Percentiles rank a stretch among this genome's conserved stretches.
These are phyloP conservation scores for Acacia crassicarpa DNA, from an alignment of 306 rosid genomes.

Conservation along the genomic window DNA sequence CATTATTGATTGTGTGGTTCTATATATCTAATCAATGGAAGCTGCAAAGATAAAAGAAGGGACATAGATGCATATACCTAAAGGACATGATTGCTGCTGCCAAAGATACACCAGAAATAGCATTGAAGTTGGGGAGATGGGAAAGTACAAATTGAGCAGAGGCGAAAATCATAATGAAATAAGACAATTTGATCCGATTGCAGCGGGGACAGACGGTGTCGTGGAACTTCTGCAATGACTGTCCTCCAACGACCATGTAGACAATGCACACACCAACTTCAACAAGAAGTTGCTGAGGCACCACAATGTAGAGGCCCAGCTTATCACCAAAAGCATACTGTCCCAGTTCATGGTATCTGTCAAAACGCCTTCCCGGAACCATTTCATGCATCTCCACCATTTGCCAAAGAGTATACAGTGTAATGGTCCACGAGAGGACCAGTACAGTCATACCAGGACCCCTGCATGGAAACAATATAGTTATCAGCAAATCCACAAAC, in stretches of 20 bases:
- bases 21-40: background rate
- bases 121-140: conserved; percentile 76
- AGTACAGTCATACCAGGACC: conserved; percentile 69
- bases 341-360: conserved; percentile 80
- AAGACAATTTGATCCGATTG: conserved; percentile 46
- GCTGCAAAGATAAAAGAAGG: background rate
- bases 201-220: conserved; percentile 42
- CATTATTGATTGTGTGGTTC: background rate
- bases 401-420: conserved; percentile 75
- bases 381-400: conserved; percentile 93
- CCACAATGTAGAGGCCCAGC: conserved; percentile 81
- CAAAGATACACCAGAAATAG: conserved; percentile 67
- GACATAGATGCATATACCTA: conserved; percentile 42
- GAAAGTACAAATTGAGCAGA: conserved; percentile 74
- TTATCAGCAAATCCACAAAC: background rate
- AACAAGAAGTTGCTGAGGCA: conserved; percentile 74
- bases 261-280: conserved; percentile 63
- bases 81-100: conserved; percentile 83
- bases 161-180: conserved; percentile 78
- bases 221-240: conserved; percentile 62
- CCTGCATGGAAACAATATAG: conserved; percentile 36
- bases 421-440: conserved; percentile 65
- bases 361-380: conserved; percentile 77
- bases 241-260: conserved; percentile 81
- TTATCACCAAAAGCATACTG: conserved; percentile 81